These are phyloP conservation scores for Xylaria venustula DNA, from an alignment of 495 filamentous ascomycete genomes.

Conservation along the genomic window DNA sequence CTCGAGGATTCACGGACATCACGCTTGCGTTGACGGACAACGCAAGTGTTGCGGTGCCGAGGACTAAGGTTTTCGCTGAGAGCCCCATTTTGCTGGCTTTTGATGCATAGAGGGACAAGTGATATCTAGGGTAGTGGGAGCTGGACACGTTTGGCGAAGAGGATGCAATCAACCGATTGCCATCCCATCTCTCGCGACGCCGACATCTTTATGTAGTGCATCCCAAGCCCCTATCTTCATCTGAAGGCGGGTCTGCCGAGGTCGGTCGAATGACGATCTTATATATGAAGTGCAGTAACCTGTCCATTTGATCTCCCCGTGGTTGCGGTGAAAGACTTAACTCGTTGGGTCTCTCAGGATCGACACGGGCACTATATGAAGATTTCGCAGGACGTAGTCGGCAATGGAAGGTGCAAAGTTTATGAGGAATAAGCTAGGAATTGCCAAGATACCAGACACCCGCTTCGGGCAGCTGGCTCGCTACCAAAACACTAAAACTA, in stretches of 20 bases:
- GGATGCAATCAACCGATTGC: neutral
- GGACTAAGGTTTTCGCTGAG: slow-evolving; percentile 1
- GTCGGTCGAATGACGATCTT: neutral
- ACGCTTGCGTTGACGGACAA: neutral
- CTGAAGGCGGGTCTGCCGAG: neutral
- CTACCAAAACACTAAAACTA: neutral
- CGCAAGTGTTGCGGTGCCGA: neutral
- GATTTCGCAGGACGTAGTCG: neutral
- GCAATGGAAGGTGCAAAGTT: neutral
- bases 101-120: neutral
- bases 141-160: neutral
- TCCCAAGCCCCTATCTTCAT: neutral
- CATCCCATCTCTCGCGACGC: neutral
- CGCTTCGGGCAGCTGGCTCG: neutral
- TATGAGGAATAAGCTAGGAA: neutral
- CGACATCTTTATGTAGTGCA: neutral
- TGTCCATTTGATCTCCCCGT: neutral
- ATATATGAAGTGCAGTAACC: neutral
- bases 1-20: neutral
- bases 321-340: neutral
- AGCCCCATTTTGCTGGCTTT: neutral
- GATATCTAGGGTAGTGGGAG: neutral
- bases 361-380: neutral
- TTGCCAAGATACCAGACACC: neutral
- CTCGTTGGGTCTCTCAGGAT: neutral